These are phyloP conservation scores for Corymbia citriodora DNA, from an alignment of 441 rosid genomes.

Conservation along the genomic window DNA sequence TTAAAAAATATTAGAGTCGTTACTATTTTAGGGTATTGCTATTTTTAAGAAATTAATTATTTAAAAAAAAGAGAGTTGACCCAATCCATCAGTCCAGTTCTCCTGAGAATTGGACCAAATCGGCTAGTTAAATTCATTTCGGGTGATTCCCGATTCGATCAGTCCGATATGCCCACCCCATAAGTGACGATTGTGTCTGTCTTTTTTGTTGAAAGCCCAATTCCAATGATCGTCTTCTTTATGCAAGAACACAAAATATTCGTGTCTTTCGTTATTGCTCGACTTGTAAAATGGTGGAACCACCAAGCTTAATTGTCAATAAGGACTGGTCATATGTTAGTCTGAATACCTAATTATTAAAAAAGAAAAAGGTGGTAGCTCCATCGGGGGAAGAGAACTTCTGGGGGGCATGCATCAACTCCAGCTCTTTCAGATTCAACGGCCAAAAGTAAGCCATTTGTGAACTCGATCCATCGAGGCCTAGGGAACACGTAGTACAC, in stretches of 20 bases:
- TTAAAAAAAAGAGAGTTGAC: no score
- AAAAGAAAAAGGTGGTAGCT: not conserved
- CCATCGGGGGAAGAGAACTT: not conserved
- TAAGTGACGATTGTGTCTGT: not conserved
- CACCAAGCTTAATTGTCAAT: not conserved
- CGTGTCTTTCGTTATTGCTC: not conserved
- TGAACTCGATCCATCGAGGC: not conserved
- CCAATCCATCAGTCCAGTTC: no score
- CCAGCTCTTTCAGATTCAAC: not conserved
- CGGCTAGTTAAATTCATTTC: no score
- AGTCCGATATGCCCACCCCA: no score
- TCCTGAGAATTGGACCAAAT: no score
- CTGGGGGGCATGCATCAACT: not conserved
- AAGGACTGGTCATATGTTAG: not conserved
- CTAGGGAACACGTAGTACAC: not conserved
- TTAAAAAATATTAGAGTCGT: no score
- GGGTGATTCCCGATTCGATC: no score
- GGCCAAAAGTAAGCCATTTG: not conserved
- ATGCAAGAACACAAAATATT: not conserved
- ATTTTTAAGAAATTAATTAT: no score
- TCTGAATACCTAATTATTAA: not conserved
- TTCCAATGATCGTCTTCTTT: not conserved
- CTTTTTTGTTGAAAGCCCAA: not conserved
- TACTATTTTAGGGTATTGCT: no score
- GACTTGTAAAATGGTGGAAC: not conserved